Percentiles rank a stretch among this genome's conserved stretches.
phyloP scores from a whole-genome alignment of 2,329 filamentous ascomycete genomes.

The Alternaria burnsii region DNA sequence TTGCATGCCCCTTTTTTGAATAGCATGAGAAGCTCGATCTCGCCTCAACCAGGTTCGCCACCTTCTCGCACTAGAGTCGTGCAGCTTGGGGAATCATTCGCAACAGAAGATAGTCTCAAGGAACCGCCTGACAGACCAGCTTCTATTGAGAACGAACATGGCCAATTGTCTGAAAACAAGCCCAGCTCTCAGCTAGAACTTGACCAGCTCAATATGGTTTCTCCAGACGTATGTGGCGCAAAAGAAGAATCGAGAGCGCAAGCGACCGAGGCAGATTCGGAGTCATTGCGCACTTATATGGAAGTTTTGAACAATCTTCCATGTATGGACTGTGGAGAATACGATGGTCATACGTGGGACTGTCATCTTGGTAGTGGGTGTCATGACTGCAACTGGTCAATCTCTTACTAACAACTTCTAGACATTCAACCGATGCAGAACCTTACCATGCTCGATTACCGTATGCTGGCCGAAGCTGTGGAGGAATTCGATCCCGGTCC shows the following conservation, averaged over 20 bases:
- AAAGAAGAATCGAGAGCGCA: not conserved
- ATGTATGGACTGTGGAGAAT: constrained; percentile 39
- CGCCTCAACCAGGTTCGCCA: not conserved
- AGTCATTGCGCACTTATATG: not conserved
- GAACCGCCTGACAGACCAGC: not conserved
- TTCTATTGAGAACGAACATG: not conserved
- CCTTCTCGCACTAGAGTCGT: not conserved
- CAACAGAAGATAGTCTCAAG: not conserved
- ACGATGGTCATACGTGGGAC: constrained; percentile 16
- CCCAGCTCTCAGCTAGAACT: not conserved
- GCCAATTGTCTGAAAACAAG: not conserved
- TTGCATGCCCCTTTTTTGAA: not conserved
- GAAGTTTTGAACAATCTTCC: constrained; percentile 10
- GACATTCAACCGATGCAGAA: constrained; percentile 19
- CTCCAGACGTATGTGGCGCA: too few relatives aligned
- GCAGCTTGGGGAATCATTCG: not conserved
- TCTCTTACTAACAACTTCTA: not conserved
- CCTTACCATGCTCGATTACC: constrained; percentile 22
- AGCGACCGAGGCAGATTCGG: not conserved
- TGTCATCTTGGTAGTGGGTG: constrained; percentile 37
- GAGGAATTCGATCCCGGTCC: constrained; percentile 37
- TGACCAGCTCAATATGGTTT: rapidly evolving
- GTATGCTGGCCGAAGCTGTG: constrained; percentile 20
- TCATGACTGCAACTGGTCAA: not conserved
- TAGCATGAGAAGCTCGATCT: not conserved